Conservation (phyloP, 2,329 filamentous ascomycete genomes). For the Nannizziopsis arthrosporioides region DNA sequence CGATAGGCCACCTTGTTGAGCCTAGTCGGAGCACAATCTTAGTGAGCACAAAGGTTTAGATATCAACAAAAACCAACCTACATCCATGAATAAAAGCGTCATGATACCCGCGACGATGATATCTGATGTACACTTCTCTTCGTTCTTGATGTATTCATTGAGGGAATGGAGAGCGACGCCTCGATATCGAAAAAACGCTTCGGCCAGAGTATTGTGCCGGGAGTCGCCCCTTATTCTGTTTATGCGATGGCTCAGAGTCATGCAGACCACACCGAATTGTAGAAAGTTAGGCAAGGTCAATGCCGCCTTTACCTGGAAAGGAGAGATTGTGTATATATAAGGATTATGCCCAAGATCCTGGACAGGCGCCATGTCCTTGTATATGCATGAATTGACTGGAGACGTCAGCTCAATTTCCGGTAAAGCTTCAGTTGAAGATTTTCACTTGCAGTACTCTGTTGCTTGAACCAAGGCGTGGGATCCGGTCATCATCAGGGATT, state of each 20-base stretch:
- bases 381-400: conserved; percentile 25
- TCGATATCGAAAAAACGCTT: conserved; percentile 24
- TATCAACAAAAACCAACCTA: conserved; percentile 15
- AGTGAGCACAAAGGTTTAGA: background rate
- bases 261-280: conserved; percentile 23
- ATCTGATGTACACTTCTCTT: conserved; percentile 18
- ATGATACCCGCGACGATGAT: conserved; percentile 25
- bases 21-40: conserved; percentile 15
- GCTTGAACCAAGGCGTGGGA: conserved; percentile 19
- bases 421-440: conserved; percentile 1
- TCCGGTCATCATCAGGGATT: conserved; percentile 16
- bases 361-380: conserved; percentile 20
- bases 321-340: conserved; percentile 21
- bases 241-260: conserved; percentile 27
- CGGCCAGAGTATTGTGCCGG: conserved; percentile 15
- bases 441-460: conserved; percentile 24
- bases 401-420: background rate
- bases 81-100: conserved; percentile 25
- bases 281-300: conserved; percentile 22
- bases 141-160: conserved; percentile 19
- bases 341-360: conserved; percentile 20
- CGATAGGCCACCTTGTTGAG: conserved; percentile 22
- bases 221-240: conserved; percentile 18
- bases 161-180: conserved; percentile 25
- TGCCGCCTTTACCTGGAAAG: conserved; percentile 14